phyloP scores from a whole-genome alignment of 1,284 basidiomycete species.

The Phylloporus sp. region DNA sequence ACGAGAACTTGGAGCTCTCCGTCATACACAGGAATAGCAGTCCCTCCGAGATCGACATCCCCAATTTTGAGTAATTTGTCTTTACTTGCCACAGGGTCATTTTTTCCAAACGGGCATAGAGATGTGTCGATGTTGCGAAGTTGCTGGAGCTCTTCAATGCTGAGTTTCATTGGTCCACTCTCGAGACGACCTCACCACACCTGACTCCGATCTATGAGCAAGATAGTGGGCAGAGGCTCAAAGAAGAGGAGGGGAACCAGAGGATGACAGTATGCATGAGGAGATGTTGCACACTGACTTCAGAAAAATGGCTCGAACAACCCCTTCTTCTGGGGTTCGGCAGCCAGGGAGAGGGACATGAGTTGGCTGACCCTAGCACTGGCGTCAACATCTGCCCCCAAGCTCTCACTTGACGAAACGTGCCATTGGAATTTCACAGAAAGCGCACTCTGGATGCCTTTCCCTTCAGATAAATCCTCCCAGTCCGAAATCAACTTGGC shows the following conservation, averaged over 20 bases:
- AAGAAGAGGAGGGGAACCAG: constrained; percentile 74
- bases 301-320: constrained; percentile 78
- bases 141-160: constrained; percentile 59
- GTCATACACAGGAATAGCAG: constrained; percentile 71
- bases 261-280: constrained; percentile 48
- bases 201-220: constrained; percentile 66
- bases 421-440: constrained; percentile 68
- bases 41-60: constrained; percentile 62
- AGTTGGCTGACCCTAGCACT: constrained; percentile 72
- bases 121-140: constrained; percentile 47
- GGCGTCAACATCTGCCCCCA: constrained; percentile 14
- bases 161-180: constrained; percentile 50
- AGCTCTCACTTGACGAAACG: constrained; percentile 24
- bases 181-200: constrained; percentile 68
- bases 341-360: constrained; percentile 74
- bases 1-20: constrained; percentile 75
- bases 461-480: constrained; percentile 49
- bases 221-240: constrained; percentile 68
- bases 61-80: constrained; percentile 40
- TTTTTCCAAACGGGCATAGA: constrained; percentile 24
- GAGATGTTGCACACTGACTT: constrained; percentile 48
- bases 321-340: constrained; percentile 71
- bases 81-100: constrained; percentile 20
- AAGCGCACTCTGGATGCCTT: constrained; percentile 43
- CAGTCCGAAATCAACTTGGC: constrained; percentile 57